These are phyloP conservation scores for Fusarium sp. DNA, from an alignment of 2,329 filamentous ascomycete species.

Conservation along the genomic window DNA sequence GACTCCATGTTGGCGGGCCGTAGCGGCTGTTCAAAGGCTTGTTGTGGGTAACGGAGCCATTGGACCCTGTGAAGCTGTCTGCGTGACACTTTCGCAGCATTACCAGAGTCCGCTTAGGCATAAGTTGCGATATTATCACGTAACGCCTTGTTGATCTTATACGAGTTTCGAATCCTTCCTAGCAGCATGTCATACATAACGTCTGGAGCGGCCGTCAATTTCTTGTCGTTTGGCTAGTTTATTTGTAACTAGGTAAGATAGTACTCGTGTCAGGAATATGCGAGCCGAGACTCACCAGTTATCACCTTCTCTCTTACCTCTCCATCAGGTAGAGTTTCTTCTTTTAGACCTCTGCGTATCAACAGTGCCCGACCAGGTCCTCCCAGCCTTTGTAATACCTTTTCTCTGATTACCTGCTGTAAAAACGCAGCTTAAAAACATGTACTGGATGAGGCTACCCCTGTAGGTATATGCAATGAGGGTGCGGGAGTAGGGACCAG, in stretches of 20 bases:
- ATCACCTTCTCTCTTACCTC: conserved; percentile 2
- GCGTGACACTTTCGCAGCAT: conserved; percentile 32
- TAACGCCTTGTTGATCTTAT: conserved; percentile 43
- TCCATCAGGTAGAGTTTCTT: background rate
- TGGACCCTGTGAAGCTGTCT: conserved; percentile 21
- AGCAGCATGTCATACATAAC: conserved; percentile 3
- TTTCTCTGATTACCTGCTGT: background rate
- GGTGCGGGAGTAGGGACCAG: conserved; percentile 36
- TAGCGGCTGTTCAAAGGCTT: conserved; percentile 45
- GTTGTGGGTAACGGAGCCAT: conserved; percentile 37
- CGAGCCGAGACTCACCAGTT: conserved; percentile 16
- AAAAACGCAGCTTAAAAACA: background rate
- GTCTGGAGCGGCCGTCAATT: background rate
- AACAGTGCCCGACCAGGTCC: background rate
- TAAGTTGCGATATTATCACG: conserved; percentile 35
- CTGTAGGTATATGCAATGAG: conserved; percentile 21
- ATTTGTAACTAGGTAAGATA: background rate
- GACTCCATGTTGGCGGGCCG: conserved; percentile 49
- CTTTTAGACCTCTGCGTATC: conserved; percentile 8
- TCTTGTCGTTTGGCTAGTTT: background rate
- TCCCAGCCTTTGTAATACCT: background rate
- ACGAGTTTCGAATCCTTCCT: conserved; percentile 16
- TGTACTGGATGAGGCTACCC: conserved; percentile 7
- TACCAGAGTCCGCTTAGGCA: conserved; percentile 25
- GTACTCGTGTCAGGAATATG: background rate